Percentiles rank a stretch among this genome's conserved stretches.
Evolutionary conservation across 106 monocot species (phyloP).

Genomic region (Phalaenopsis equestris): DNA sequence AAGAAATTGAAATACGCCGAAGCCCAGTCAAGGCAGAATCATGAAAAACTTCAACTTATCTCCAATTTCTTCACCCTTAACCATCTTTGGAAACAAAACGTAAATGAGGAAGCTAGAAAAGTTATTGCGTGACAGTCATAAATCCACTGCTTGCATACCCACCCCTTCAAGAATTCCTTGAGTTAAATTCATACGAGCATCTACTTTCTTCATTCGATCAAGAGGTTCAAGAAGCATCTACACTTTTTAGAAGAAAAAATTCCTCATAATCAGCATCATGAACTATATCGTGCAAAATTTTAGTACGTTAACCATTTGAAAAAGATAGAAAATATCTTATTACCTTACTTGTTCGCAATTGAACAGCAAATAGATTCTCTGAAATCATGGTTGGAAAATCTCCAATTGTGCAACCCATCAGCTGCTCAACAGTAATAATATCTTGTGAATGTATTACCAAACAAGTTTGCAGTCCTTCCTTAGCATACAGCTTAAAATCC

Average conservation of each 20-base stretch:
- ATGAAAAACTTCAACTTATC: background rate
- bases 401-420: slow-evolving; percentile 75
- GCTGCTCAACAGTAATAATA: slow-evolving; percentile 42
- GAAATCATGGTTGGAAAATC: slow-evolving; percentile 35
- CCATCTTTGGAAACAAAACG: background rate
- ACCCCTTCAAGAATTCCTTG: slow-evolving; percentile 94
- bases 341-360: slow-evolving; percentile 82
- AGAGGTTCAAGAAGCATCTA: slow-evolving; percentile 93
- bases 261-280: background rate
- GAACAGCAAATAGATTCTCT: slow-evolving; percentile 58
- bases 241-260: slow-evolving; percentile 11
- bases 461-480: slow-evolving; percentile 74
- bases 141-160: slow-evolving; percentile 22
- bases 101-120: background rate
- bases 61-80: background rate
- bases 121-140: background rate
- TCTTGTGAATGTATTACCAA: slow-evolving; percentile 85
- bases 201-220: slow-evolving; percentile 78
- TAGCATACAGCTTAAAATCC: slow-evolving; percentile 64
- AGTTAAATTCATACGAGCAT: slow-evolving; percentile 68
- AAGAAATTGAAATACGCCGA: background rate
- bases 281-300: background rate
- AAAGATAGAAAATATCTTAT: slow-evolving; percentile 1
- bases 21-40: background rate
- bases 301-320: background rate